phyloP scores from a whole-genome alignment of 441 rosid genomes.

The Adansonia grandidieri region DNA sequence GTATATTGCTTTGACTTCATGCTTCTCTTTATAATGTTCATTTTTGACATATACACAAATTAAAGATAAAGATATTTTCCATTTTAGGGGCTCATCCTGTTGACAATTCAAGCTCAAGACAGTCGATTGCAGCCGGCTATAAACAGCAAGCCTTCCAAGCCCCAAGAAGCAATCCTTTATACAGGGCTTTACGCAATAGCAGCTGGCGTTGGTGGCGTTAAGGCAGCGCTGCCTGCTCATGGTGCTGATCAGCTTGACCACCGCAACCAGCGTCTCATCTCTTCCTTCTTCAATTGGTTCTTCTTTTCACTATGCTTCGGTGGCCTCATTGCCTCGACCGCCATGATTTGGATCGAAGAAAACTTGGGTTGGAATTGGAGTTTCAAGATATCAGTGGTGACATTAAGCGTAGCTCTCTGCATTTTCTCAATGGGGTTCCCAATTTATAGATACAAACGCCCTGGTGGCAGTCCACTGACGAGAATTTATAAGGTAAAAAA shows the following conservation, averaged over 20 bases:
- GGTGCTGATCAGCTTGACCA: constrained; percentile 65
- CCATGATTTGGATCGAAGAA: constrained; percentile 67
- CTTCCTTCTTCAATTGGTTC: constrained; percentile 64
- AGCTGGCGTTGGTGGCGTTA: constrained; percentile 58
- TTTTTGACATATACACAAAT: neutral
- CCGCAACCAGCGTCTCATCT: constrained; percentile 40
- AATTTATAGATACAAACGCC: constrained; percentile 47
- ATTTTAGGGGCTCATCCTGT: constrained; percentile 50
- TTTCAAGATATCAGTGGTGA: constrained; percentile 38
- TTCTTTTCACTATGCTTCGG: constrained; percentile 57
- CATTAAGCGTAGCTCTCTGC: constrained; percentile 39
- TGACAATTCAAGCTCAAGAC: constrained; percentile 56
- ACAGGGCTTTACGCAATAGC: constrained; percentile 55
- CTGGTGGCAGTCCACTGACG: constrained; percentile 55
- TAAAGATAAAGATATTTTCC: neutral
- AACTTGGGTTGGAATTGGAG: constrained; percentile 56
- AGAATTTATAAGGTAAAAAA: constrained; percentile 46
- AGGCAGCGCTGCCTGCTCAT: constrained; percentile 60
- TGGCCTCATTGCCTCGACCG: constrained; percentile 48
- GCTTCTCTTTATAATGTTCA: neutral
- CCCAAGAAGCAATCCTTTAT: constrained; percentile 49
- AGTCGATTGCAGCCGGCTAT: constrained; percentile 41
- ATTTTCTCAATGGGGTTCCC: constrained; percentile 51
- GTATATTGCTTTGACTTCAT: constrained; percentile 35
- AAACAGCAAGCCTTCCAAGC: constrained; percentile 34